Conservation (phyloP, 2,329 filamentous ascomycete genomes). For the Tolypocladium paradoxum region DNA sequence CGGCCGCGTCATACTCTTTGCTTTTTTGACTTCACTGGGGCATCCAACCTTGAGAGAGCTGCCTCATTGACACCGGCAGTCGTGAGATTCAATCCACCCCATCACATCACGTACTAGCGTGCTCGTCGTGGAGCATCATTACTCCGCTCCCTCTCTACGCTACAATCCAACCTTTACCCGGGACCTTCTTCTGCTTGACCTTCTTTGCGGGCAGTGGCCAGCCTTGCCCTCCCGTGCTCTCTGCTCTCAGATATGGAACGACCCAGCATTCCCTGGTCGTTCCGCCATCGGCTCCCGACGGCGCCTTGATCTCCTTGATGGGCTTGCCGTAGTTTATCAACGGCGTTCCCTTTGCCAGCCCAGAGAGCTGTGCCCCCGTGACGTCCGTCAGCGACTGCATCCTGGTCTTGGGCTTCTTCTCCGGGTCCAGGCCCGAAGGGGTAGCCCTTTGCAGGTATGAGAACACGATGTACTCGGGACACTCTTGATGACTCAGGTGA, state of each 20-base stretch:
- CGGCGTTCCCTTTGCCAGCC: constrained; percentile 74
- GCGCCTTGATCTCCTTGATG: constrained; percentile 62
- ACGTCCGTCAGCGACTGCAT: constrained; percentile 84
- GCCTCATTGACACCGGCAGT: neutral
- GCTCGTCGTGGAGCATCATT: neutral
- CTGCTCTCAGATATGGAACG: constrained; percentile 63
- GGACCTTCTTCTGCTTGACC: constrained; percentile 67
- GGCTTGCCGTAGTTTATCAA: constrained; percentile 81
- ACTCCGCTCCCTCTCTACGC: constrained; percentile 26
- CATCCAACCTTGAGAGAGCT: neutral
- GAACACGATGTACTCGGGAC: constrained; percentile 83
- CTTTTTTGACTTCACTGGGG: neutral
- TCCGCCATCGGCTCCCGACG: constrained; percentile 23
- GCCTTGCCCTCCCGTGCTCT: constrained; percentile 54
- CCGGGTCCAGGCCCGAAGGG: constrained; percentile 35
- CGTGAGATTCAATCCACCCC: neutral
- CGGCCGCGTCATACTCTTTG: neutral
- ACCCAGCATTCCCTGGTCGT: constrained; percentile 68
- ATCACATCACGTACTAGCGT: neutral
- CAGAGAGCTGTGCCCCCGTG: constrained; percentile 63
- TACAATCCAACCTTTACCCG: constrained; percentile 64
- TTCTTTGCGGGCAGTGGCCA: constrained; percentile 84
- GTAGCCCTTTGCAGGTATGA: constrained; percentile 66
- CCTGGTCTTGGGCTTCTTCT: constrained; percentile 59
- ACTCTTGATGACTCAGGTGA: constrained; percentile 55